These are phyloP conservation scores for Ogataea nitratoaversa DNA, from an alignment of 805 yeast species.

Conservation along the genomic window DNA sequence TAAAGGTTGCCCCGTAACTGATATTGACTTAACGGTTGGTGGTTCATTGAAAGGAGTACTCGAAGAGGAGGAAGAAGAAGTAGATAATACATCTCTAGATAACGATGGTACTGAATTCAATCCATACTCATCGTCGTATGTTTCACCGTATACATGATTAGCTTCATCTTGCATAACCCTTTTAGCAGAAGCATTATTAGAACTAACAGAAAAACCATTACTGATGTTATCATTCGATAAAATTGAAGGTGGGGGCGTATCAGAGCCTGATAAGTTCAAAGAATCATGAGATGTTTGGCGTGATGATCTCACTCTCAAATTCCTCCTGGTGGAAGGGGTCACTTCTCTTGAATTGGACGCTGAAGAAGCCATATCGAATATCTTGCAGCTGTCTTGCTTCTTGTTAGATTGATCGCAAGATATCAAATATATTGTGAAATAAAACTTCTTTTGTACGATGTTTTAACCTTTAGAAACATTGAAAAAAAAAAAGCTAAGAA, in stretches of 20 bases:
- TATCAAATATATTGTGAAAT: no score
- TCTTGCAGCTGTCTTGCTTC: not conserved
- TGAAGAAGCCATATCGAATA: not conserved
- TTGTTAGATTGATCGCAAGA: no score
- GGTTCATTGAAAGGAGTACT: constrained; percentile 50
- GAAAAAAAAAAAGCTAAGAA: no score
- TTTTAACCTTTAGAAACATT: no score
- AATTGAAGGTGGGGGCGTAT: not conserved
- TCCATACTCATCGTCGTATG: not conserved
- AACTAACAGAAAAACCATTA: not conserved
- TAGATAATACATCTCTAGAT: not conserved
- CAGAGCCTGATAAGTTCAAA: not conserved
- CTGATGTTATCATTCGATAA: not conserved
- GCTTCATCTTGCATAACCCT: constrained; percentile 12
- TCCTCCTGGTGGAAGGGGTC: not conserved
- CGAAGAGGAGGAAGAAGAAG: not conserved
- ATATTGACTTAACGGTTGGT: constrained; percentile 45
- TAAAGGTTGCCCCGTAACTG: constrained; percentile 71
- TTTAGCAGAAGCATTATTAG: constrained; percentile 2
- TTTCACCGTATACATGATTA: constrained; percentile 4
- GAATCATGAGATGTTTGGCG: constrained; percentile 9
- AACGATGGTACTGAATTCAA: not conserved
- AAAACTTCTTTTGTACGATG: no score
- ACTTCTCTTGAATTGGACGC: not conserved
- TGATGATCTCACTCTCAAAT: constrained; percentile 2